Percentiles rank a stretch among this genome's conserved stretches.
phyloP scores from a whole-genome alignment of 2,329 filamentous ascomycete genomes.

The Bimuria novae-zelandiae region DNA sequence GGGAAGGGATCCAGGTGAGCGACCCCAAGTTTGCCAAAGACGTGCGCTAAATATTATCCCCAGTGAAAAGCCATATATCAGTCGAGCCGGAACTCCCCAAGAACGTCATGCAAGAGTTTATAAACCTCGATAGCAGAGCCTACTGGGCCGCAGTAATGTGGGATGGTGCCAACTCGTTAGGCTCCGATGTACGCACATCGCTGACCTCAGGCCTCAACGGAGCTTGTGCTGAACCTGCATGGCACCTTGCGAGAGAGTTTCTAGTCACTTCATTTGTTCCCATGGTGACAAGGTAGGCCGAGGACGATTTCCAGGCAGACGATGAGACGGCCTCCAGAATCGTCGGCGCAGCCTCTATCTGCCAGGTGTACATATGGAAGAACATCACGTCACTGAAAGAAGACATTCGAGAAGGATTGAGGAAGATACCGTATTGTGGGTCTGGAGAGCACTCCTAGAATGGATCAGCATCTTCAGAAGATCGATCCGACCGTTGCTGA shows the following conservation, averaged over 20 bases:
- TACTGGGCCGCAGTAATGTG: conserved; percentile 19
- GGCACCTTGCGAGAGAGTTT: conserved; percentile 11
- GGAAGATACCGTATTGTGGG: conserved; percentile 7
- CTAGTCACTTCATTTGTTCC: conserved; percentile 12
- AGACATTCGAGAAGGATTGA: conserved; percentile 16
- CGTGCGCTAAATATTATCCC: neutral
- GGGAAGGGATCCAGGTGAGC: neutral
- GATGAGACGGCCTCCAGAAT: conserved; percentile 11
- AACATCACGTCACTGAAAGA: conserved; percentile 17
- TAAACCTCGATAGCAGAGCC: conserved; percentile 17
- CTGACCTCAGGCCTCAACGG: conserved; percentile 17
- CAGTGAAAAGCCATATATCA: neutral
- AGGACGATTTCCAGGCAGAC: neutral
- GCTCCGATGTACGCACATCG: conserved; percentile 9
- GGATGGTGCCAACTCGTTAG: conserved; percentile 12
- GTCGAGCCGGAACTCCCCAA: neutral
- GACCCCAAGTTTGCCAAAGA: neutral
- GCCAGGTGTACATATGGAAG: conserved; percentile 15
- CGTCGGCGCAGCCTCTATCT: conserved; percentile 8
- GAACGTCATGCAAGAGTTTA: neutral
- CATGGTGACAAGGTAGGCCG: neutral
- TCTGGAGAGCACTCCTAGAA: neutral
- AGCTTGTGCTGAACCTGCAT: conserved; percentile 14
- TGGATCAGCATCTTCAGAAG: neutral
- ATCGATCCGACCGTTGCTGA: neutral